Base-by-base conservation (phyloP, 202 grass and related monocot genomes). In the Schoenoplectus triqueter region DNA sequence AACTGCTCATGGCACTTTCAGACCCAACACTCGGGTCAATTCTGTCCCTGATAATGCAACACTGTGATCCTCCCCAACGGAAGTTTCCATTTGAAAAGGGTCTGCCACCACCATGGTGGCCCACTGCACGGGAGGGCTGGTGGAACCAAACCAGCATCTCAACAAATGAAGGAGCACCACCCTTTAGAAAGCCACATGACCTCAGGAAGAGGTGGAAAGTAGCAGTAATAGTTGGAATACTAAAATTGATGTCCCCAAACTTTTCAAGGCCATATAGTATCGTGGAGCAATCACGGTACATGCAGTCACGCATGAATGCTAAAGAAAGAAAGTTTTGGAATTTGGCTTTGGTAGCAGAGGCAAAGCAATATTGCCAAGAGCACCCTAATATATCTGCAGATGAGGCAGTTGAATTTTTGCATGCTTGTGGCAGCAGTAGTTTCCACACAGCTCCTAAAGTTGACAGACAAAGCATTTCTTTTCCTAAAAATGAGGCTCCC, bases 201-300 rank as follows among this genome's bases (percentile, higher is more conserved):
- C 62, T 88, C 10, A 68, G 48, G 14, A 88, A 88, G 50, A 60
- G n/a, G 21, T 88, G 86, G 69, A 84, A 88, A 62, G 70, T 70
- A 0, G 8, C 50, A 1, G 86, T 88, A 17, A 22, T 84, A 11
- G 14, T 88, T 10, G 71, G 79, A 11, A 76, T 88, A n/a, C 54
- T 87, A 59, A 83, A 59, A 44, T 18, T 18, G 14, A 62, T 62
- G 59, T 62, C 59, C 17, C 59, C 59, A 17, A 19, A 62, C 59
- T 62, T 62, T 62, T 62, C 59, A 22, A 82, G 60, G 76, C 55
- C 68, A 3, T 62, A 14, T 54, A n/a, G 19, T 42, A 21, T 86
- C 42, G 51, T 81, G n/a, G 13, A 55, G 22, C 21, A 82, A 10
- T 81, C 85, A 55, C 55, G 46, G 41, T 73, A 64, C n/a, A 60